Evolutionary conservation across 2,329 filamentous ascomycete species (phyloP).

Genomic region (Talaromyces piceae): DNA sequence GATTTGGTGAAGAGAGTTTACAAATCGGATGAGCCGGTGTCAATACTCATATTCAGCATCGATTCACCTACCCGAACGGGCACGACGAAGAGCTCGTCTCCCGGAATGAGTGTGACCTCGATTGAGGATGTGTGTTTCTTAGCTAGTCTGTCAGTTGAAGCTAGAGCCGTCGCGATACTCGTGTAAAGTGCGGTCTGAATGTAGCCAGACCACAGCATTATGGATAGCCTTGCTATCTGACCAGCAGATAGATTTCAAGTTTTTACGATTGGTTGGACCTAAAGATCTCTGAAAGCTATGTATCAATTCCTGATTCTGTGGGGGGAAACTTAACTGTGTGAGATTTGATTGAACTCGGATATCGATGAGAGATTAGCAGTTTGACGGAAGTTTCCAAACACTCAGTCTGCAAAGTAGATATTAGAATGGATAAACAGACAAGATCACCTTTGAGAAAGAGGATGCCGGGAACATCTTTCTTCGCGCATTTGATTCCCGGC

Average conservation of each 20-base stretch:
- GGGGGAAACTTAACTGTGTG: too few species aligned
- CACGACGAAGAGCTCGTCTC: constrained; percentile 52
- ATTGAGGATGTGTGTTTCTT: not conserved
- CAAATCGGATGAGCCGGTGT: constrained; percentile 64
- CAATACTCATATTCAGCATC: constrained; percentile 58
- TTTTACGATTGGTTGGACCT: not conserved
- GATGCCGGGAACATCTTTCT: too few species aligned
- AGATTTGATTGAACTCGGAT: too few species aligned
- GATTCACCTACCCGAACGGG: constrained; percentile 59
- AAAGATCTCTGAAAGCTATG: too few species aligned
- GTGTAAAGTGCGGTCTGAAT: not conserved
- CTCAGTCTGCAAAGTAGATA: too few species aligned
- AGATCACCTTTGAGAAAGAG: too few species aligned
- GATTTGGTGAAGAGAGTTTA: constrained; percentile 28
- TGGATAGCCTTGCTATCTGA: not conserved
- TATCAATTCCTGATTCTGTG: too few species aligned
- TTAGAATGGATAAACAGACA: too few species aligned
- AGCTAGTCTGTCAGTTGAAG: not conserved
- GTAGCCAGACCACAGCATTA: not conserved
- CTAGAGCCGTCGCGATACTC: not conserved
- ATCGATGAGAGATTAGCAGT: too few species aligned
- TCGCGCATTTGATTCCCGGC: too few species aligned
- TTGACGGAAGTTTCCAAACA: too few species aligned
- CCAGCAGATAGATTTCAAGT: not conserved
- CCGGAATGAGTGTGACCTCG: constrained; percentile 32